Base-by-base conservation (phyloP, 1,284 basidiomycete species). In the Melanopsichium pennsylvanicum region DNA sequence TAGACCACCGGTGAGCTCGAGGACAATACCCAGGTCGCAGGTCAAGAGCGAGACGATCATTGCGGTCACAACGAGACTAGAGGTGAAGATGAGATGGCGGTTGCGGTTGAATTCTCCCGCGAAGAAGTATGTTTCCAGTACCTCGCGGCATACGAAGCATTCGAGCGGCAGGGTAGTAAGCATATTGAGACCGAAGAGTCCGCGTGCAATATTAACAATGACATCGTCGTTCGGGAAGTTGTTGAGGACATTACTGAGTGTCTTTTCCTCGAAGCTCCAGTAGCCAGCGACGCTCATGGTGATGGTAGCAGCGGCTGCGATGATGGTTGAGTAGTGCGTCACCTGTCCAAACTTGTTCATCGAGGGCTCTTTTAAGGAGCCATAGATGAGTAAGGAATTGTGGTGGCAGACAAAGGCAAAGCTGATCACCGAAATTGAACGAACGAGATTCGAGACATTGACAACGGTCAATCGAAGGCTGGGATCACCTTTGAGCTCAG, bases 151-250 rank as follows among this genome's bases (percentile, higher is more conserved):
- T 13, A 97, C 93, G 79, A 97, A 96, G 18, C 93, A 85, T 78
- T 97, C 93, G 41, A 97, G 84, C 0, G 93, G 93, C 16, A 94
- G 86, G 0, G 95, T 98, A 1, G 94, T 96, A 75, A 96, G 95
- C 95, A 98, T 98, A 83, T 98, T 98, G 60, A 95, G 82, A 5
- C 95, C 95, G 76, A 98, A 97, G 76, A 91, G 93, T 74, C 97
- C 92, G 19, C 94, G 87, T 6, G 95, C 95, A 48, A 97, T 85
- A 80, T 97, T 80, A 48, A 81, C 78, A 25, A 78, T 59, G 11
- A 70, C 57, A 43, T 81, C 79, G 26, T 76, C 69, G 26, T 75
- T 50, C 4, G 79, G 79, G 34, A 81, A 81, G 59, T 81, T 81
- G 66, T 81, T 81, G 15, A 81, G 68, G 9, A 80, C 68, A 29